Conservation (phyloP, 768 basidiomycete species). For the Antrodiella citrinella region DNA sequence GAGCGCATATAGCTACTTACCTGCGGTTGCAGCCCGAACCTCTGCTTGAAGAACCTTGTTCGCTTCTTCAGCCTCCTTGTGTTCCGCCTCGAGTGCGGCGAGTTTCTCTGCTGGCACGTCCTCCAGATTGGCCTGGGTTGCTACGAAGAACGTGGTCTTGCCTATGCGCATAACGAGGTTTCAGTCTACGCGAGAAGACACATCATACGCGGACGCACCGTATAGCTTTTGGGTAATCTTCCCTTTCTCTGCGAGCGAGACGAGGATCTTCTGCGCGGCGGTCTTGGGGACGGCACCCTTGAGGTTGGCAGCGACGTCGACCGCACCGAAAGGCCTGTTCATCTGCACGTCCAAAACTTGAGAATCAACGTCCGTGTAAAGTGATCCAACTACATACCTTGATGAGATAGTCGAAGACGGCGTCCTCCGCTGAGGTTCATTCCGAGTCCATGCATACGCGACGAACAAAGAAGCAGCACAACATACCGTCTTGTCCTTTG, state of each 20-base stretch:
- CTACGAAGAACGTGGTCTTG: conserved; percentile 82
- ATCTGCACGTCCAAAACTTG: conserved; percentile 39
- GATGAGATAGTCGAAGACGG: conserved; percentile 73
- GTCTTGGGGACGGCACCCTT: conserved; percentile 86
- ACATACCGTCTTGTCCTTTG: conserved; percentile 67
- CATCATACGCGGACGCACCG: conserved; percentile 34
- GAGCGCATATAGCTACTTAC: conserved; percentile 22
- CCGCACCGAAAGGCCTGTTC: conserved; percentile 91
- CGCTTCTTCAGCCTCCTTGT: conserved; percentile 47
- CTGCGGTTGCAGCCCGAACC: conserved; percentile 40
- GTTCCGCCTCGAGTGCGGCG: conserved; percentile 50
- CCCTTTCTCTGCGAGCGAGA: conserved; percentile 78
- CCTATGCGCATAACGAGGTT: conserved; percentile 44
- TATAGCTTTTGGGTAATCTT: conserved; percentile 77
- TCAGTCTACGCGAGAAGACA: not conserved
- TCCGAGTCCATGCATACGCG: not conserved
- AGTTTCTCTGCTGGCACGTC: conserved; percentile 57
- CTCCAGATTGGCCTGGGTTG: conserved; percentile 68
- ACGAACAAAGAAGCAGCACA: not conserved
- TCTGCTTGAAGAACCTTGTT: conserved; percentile 46
- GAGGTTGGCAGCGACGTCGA: conserved; percentile 85
- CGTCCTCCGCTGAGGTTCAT: conserved; percentile 52
- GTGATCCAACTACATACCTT: conserved; percentile 30
- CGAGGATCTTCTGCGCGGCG: conserved; percentile 76
- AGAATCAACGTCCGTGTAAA: not conserved